Percentiles rank a stretch among this genome's conserved stretches.
Conservation (phyloP, 2,329 filamentous ascomycete genomes). For the Paraphaeosphaeria sporulosa region DNA sequence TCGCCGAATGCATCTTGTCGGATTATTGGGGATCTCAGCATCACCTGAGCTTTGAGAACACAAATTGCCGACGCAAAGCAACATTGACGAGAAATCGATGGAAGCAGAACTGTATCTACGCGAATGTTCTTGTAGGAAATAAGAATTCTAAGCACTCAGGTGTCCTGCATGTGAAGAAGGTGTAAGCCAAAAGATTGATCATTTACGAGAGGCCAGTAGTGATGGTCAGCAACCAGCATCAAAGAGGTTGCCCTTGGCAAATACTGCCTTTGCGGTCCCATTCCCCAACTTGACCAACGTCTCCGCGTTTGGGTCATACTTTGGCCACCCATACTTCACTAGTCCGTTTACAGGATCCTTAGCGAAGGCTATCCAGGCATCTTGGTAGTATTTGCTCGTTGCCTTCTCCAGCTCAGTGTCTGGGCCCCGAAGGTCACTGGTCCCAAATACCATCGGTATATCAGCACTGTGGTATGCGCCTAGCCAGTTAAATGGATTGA, state of each 20-base stretch:
- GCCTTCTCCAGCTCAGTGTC: conserved; percentile 32
- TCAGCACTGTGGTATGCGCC: conserved; percentile 35
- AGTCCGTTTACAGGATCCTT: conserved; percentile 35
- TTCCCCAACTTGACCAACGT: conserved; percentile 29
- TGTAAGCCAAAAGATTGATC: no score
- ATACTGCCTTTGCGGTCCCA: conserved; percentile 39
- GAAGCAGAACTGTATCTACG: no score
- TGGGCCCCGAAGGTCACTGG: conserved; percentile 24
- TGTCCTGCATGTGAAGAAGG: no score
- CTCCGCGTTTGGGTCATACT: conserved; percentile 23
- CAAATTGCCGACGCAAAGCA: no score
- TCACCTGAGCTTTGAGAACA: no score
- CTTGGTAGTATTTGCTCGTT: conserved; percentile 42
- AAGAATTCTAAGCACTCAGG: no score
- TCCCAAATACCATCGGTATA: conserved; percentile 37
- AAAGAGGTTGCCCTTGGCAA: conserved; percentile 36
- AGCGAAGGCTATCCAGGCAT: conserved; percentile 40
- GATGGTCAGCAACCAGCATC: conserved; percentile 20
- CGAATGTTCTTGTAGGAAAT: no score
- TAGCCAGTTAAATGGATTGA: conserved; percentile 29
- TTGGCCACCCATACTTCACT: conserved; percentile 20
- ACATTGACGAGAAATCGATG: no score
- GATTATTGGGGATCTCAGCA: no score
- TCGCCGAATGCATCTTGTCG: neutral
- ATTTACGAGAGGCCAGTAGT: neutral